Percentiles rank a stretch among this genome's conserved stretches.
These are phyloP conservation scores for Vaccinium macrocarpon DNA, from an alignment of 148 eudicot species.

Conservation along the genomic window DNA sequence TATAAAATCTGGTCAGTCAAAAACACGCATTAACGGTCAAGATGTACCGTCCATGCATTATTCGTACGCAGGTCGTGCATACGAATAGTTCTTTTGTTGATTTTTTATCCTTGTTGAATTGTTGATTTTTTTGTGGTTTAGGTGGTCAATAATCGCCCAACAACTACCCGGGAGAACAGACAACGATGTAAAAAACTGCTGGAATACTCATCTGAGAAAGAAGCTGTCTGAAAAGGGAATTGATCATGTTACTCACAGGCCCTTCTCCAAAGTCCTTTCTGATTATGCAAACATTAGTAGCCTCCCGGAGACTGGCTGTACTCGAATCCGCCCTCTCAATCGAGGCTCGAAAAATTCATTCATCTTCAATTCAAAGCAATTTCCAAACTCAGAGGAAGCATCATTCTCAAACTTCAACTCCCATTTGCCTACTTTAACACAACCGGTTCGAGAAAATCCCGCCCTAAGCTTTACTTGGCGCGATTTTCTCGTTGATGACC, in stretches of 20 bases:
- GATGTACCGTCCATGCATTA: no score
- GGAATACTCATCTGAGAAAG: slow-evolving; percentile 75
- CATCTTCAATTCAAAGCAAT: slow-evolving; percentile 14
- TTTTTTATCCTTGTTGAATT: background rate
- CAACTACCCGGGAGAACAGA: slow-evolving; percentile 79
- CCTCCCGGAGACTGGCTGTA: slow-evolving; percentile 35
- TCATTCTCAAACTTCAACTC: background rate
- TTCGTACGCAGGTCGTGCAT: no score
- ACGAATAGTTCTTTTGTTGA: no score
- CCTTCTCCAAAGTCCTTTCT: slow-evolving; percentile 83
- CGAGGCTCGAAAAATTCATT: slow-evolving; percentile 33
- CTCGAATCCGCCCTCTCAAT: slow-evolving; percentile 26
- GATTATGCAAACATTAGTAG: slow-evolving; percentile 77
- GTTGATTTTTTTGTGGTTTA: slow-evolving; percentile 20
- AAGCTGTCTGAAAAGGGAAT: slow-evolving; percentile 70
- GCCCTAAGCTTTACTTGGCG: slow-evolving; percentile 52
- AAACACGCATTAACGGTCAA: no score
- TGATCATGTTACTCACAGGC: slow-evolving; percentile 81
- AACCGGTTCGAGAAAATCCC: slow-evolving; percentile 17
- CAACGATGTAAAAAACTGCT: slow-evolving; percentile 65
- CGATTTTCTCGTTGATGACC: slow-evolving; percentile 69
- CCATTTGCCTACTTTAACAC: slow-evolving; percentile 9
- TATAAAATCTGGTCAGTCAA: no score
- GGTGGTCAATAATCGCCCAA: slow-evolving; percentile 84
- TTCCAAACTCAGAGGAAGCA: slow-evolving; percentile 8